Base-by-base conservation (phyloP, 1,284 basidiomycete genomes). In the Sporisorium graminicola region DNA sequence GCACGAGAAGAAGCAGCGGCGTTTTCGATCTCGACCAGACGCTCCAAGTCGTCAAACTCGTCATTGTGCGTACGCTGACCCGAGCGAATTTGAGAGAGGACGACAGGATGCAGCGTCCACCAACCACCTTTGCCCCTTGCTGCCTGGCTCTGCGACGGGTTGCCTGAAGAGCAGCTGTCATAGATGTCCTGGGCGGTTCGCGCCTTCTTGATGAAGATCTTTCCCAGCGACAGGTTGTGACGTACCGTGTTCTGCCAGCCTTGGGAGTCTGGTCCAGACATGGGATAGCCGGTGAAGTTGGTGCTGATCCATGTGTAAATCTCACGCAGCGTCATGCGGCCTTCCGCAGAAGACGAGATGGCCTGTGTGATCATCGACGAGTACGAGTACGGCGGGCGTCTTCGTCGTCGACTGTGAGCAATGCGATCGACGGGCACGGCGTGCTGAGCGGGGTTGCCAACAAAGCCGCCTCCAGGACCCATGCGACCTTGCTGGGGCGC, bases 231-330 rank as follows among this genome's bases (percentile, higher is more conserved):
- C 8, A 82, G 71, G 40, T 82, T 82, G 76, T 82, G 81, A 1
- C 81, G 74, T 50, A 82, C 81, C 7, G 79, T 81, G 54, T 82
- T 82, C 49, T 81, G 79, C 81, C 81, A 82, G 5, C 81, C 80
- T 40, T 80, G 77, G 61, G 74, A 71, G 40, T 82, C 80, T 9
- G 74, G 63, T 2, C 80, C 78, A 0, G 62, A 51, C 76, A 82
- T 77, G 8, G 75, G 72, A 47, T 82, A 82, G 18, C 77, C 64
- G 16, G 80, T 55, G 55, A 75, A 81, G 49, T 77, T 70, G 54
- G 49, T 74, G 62, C 70, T 73, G 67, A 82, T 82, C 80, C 80
- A 82, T 1, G 77, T 78, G 66, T 82, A 82, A 57, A 82, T 82
- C 62, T 82, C 81, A 18, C 79, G 70, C 51, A 82, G 47, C 14